A percentile compares a stretch with the other conserved stretches of the same genome.
Evolutionary conservation across 371 early-diverging fungal species (phyloP).

Genomic region (Mortierella sp.): DNA sequence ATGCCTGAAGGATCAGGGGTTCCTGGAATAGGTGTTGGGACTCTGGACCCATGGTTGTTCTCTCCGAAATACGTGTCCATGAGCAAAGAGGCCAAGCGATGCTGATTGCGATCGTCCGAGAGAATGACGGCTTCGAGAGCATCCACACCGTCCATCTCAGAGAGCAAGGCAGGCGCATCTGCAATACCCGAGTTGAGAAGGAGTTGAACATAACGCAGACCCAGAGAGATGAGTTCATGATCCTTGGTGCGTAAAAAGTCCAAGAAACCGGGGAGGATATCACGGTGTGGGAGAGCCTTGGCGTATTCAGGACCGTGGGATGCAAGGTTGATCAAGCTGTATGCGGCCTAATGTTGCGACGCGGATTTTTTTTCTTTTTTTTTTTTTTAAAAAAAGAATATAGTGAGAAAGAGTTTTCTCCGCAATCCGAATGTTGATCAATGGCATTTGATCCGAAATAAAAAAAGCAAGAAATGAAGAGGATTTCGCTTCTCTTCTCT

Average conservation of each 20-base stretch:
- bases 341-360: no score
- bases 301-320: constrained; percentile 62
- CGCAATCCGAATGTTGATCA: no score
- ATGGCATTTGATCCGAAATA: no score
- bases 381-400: background rate
- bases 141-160: constrained; percentile 45
- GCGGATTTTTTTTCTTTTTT: no score
- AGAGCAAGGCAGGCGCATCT: constrained; percentile 32
- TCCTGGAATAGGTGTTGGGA: constrained; percentile 50
- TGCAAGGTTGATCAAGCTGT: constrained; percentile 63
- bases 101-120: constrained; percentile 49
- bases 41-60: constrained; percentile 49
- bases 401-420: no score
- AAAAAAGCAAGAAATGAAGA: no score
- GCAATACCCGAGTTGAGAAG: constrained; percentile 54
- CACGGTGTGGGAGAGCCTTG: constrained; percentile 57
- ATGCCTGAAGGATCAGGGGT: constrained; percentile 25
- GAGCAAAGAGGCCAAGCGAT: constrained; percentile 47
- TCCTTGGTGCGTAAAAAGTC: constrained; percentile 65
- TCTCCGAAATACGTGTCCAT: constrained; percentile 57
- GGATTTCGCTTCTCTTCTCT: no score
- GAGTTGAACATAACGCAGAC: constrained; percentile 60
- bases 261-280: constrained; percentile 62
- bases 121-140: constrained; percentile 55
- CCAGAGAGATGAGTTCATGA: constrained; percentile 57